Evolutionary conservation across 257 asterid species (phyloP).

Genomic region (Plectranthus barbatus): DNA sequence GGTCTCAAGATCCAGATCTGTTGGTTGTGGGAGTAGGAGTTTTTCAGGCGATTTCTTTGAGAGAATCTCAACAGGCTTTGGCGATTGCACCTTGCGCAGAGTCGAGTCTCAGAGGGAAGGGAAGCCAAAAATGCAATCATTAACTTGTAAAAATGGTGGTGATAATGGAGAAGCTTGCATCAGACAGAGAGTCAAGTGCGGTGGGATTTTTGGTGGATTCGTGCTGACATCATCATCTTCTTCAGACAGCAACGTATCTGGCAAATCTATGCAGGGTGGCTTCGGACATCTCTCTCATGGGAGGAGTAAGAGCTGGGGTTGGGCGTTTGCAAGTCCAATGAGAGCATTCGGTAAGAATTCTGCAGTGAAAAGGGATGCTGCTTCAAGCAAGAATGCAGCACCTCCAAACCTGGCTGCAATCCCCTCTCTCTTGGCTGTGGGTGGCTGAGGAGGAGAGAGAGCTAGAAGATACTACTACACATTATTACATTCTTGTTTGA

Average conservation of each 20-base stretch:
- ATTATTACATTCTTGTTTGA: constrained; percentile 20
- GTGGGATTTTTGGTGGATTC: constrained; percentile 56
- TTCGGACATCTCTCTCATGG: constrained; percentile 42
- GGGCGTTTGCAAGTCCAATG: constrained; percentile 97
- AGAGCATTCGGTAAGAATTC: constrained; percentile 68
- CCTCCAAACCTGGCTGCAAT: constrained; percentile 64
- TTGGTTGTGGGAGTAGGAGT: constrained; percentile 65
- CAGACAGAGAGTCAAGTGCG: constrained; percentile 44
- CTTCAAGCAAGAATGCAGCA: constrained; percentile 36
- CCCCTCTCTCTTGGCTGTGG: constrained; percentile 69
- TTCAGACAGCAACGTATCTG: constrained; percentile 48
- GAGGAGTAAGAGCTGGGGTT: constrained; percentile 84
- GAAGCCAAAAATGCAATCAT: constrained; percentile 17
- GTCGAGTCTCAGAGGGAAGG: constrained; percentile 74
- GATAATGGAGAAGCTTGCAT: constrained; percentile 29
- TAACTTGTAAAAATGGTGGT: constrained; percentile 11
- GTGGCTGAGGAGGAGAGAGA: constrained; percentile 29
- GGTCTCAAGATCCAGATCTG: constrained; percentile 62
- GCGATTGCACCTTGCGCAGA: constrained; percentile 73
- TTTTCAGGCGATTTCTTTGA: constrained; percentile 54
- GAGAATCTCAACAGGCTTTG: constrained; percentile 50
- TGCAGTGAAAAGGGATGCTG: constrained; percentile 34
- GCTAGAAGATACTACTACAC: constrained; percentile 20
- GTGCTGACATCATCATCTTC: constrained; percentile 59
- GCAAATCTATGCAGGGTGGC: constrained; percentile 11